Base-by-base conservation (phyloP, 2,329 filamentous ascomycete species). In the Monosporascus sp. region DNA sequence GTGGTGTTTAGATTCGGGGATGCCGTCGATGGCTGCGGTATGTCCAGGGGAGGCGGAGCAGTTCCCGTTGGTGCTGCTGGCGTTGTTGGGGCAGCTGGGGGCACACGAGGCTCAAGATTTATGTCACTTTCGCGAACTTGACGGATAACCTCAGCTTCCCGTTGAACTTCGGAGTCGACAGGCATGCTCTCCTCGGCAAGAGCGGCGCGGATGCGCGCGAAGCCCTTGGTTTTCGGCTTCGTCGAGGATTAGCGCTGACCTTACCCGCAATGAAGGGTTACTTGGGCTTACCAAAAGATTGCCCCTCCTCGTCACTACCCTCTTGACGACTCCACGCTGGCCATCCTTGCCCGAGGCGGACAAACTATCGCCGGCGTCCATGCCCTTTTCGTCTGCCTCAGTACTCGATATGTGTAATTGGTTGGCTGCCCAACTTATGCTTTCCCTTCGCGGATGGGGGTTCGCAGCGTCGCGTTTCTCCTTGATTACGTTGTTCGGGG, bases 161-260 rank as follows among this genome's bases (percentile, higher is more conserved):
- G 87, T 50, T 89, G 86, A 53, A 91, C 85, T 70, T 99, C 94
- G 43, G 88, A 87, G 63, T 99, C 94, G 9, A 96, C 78, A 0
- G 94, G 94, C 0, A 91, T 85, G 17, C 84, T 82, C 73, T 99
- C 94, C 73, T 99, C 94, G 53, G 90, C 80, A 1, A 99, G 79
- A 3, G 91, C 91, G 8, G 93, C 94, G 56, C 90, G 85, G 60
- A 99, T 96, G 11, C 94, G 87, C 5, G 92, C 91, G 70, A 99
- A 99, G 0, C 88, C 91, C 73, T 96, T 96, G 1, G 93, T 94
- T 77, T 97, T 99, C 14, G 95, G 94, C 90, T 95, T 61, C 37
- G 37, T 19, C 14, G 7, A 43, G 49, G 36, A 59, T 76, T 59
- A 76, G 69, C 55, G 43, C 48, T 6, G 20, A n/a, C 22, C 31